Conservation (phyloP, 768 basidiomycete genomes). For the Tulasnella sp. region DNA sequence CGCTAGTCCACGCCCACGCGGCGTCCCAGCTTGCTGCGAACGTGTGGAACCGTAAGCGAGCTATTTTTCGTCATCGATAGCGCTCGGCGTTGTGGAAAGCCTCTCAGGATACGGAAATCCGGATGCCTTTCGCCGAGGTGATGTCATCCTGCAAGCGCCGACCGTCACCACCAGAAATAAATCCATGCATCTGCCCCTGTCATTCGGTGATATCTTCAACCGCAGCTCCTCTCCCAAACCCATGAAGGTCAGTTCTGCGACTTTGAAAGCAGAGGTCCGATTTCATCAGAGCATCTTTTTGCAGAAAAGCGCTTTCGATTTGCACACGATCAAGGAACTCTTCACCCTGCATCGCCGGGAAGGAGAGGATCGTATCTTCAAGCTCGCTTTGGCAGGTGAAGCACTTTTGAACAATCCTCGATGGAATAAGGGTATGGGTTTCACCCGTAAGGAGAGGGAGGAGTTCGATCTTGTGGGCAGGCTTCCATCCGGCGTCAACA, state of each 20-base stretch:
- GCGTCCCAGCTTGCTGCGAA: neutral
- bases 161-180: neutral
- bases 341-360: neutral
- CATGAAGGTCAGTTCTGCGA: neutral
- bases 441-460: conserved; percentile 62
- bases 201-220: neutral
- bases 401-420: conserved; percentile 23
- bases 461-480: conserved; percentile 53
- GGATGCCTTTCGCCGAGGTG: neutral
- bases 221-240: neutral
- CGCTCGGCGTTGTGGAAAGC: neutral
- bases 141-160: neutral
- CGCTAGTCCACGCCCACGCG: neutral
- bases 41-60: neutral
- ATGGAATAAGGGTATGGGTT: conserved; percentile 58
- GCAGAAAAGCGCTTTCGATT: conserved; percentile 10
- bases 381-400: conserved; percentile 11
- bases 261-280: neutral
- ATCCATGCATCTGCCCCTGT: neutral
- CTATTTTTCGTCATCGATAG: neutral
- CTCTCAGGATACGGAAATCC: neutral
- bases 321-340: conserved; percentile 15
- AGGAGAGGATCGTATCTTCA: neutral
- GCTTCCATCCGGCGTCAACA: conserved; percentile 53
- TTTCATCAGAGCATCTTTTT: neutral